These are phyloP conservation scores for Zygosaccharomyces lentus DNA, from an alignment of 805 yeast genomes.

Conservation along the genomic window DNA sequence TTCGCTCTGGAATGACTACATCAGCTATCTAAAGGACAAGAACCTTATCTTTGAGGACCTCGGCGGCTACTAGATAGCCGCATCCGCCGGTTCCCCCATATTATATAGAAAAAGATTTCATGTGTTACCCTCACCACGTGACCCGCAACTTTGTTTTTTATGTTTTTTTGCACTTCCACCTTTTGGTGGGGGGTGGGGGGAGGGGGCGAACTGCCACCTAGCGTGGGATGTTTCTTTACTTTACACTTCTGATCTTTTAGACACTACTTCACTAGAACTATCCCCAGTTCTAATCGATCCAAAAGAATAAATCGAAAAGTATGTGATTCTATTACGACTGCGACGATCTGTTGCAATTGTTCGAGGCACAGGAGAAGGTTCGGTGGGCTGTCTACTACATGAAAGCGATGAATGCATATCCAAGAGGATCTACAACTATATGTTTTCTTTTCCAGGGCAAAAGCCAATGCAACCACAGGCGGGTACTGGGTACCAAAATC, in stretches of 20 bases:
- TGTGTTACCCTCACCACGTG: neutral
- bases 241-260: constrained; percentile 4
- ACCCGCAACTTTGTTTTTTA: neutral
- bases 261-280: constrained; percentile 1
- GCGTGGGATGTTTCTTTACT: neutral
- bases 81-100: neutral
- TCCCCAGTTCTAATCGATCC: neutral
- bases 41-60: constrained; percentile 30
- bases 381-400: neutral
- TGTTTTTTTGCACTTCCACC: neutral
- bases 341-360: neutral
- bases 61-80: constrained; percentile 15
- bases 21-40: constrained; percentile 39
- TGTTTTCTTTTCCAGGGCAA: neutral
- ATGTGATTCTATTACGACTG: neutral
- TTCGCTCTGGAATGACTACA: constrained; percentile 48
- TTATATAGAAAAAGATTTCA: neutral
- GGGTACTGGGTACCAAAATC: neutral
- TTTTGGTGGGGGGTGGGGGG: neutral
- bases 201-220: neutral
- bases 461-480: neutral
- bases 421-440: neutral
- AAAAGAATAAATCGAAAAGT: neutral
- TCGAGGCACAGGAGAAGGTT: neutral
- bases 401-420: neutral